phyloP scores from a whole-genome alignment of 2,329 filamentous ascomycete species.

The Cytospora schulzeri region DNA sequence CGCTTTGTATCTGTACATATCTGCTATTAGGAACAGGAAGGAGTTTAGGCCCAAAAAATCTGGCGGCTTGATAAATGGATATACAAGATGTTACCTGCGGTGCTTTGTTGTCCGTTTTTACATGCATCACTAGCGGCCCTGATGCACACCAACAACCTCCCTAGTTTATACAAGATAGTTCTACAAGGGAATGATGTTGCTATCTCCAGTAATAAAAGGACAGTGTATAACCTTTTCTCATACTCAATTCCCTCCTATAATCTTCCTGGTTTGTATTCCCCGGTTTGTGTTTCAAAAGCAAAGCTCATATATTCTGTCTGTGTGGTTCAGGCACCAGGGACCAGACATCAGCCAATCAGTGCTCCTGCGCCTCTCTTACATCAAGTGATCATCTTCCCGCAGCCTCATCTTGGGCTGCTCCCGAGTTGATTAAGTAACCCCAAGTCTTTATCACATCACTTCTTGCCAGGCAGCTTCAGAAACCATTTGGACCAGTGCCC shows the following conservation, averaged over 20 bases:
- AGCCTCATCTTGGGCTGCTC: not conserved
- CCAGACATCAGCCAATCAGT: conserved; percentile 18
- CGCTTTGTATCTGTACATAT: conserved; percentile 18
- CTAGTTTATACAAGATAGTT: not conserved
- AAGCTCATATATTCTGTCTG: not conserved
- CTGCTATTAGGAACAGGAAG: conserved; percentile 16
- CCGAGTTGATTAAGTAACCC: not conserved
- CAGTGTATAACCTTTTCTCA: not conserved
- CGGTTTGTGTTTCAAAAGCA: not conserved
- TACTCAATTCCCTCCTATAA: not conserved
- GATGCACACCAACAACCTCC: not conserved
- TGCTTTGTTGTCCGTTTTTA: not conserved
- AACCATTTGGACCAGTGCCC: not conserved
- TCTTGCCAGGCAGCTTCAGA: not conserved
- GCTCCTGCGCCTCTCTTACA: not conserved
- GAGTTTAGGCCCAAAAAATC: conserved; percentile 20
- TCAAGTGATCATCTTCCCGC: conserved; percentile 20
- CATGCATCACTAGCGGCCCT: not conserved
- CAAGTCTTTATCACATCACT: not conserved
- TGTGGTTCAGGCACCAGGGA: not conserved
- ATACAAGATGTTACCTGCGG: not conserved
- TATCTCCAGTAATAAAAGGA: not conserved
- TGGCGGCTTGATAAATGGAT: not conserved
- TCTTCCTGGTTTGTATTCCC: not conserved
- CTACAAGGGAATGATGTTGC: not conserved